Evolutionary conservation across 2,329 filamentous ascomycete species (phyloP), one percentile per base, ranked within the genome.

Genomic region (Ophiostoma ips): DNA sequence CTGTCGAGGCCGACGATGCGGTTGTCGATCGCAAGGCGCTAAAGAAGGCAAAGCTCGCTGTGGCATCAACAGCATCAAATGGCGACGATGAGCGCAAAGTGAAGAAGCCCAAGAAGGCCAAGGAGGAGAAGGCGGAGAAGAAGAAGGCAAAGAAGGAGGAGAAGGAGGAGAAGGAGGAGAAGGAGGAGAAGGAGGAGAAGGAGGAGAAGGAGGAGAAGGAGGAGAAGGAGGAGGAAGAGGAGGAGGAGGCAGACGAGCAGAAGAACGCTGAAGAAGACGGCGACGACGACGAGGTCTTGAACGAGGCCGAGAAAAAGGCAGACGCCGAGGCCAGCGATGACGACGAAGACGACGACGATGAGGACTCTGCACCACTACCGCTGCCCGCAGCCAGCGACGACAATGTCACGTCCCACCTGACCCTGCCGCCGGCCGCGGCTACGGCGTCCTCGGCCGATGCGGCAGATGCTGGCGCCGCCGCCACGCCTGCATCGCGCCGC

Each of bases 71-170:
- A 15, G 36, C 21, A n/a, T 21, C 35, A 16, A 41, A 40, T 8
- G 12, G 47, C 34, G 51, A 54, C 10, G 50, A 54, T 31, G 47
- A 50, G 33, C 51, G 48, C 16, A 21, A 33, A 30, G 13, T 47
- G 48, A 57, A 41, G 43, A 52, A 46, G 48, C 58, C 53, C 46
- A 47, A 36, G 18, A 61, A 58, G 50, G 56, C 54, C 54, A 50
- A 54, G 18, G 59, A 58, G 59, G 21, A 15, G 9, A 41, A 19
- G 4, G 33, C 38, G 15, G 38, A 30, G 2, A 47, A 48, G 21
- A 48, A 53, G 16, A 34, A 46, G 44, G 37, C 49, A 19, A 52
- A 50, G 41, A 51, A 53, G 8, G 24, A 43, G 53, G 19, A 37
- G 24, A 18, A 28, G 2, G 41, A 44, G 19, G 40, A 30, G 40